phyloP scores from a whole-genome alignment of 306 rosid genomes.

The Prunus mongolica region DNA sequence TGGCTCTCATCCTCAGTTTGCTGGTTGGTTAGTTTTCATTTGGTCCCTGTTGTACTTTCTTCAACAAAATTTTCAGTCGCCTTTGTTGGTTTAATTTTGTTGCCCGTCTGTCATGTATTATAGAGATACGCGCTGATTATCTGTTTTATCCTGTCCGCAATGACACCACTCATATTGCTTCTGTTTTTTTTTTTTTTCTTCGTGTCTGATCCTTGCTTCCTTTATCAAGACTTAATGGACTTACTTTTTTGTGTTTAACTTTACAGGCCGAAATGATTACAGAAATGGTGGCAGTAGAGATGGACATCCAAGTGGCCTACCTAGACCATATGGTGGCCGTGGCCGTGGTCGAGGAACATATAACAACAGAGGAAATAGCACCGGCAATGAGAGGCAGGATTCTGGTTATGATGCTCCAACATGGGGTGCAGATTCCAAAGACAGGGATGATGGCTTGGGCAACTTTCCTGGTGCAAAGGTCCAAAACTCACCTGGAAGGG shows the following conservation, averaged over 20 bases:
- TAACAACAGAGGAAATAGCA: constrained; percentile 51
- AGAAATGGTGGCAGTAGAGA: constrained; percentile 57
- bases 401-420: constrained; percentile 46
- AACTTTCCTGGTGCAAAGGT: constrained; percentile 72
- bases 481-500: constrained; percentile 84
- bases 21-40: background rate
- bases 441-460: constrained; percentile 60
- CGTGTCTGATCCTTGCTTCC: background rate
- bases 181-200: background rate
- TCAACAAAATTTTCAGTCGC: background rate
- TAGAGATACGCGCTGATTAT: background rate
- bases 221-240: background rate
- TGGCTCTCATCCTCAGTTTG: background rate
- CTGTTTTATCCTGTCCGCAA: background rate
- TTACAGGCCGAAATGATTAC: constrained; percentile 55
- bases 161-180: background rate
- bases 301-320: constrained; percentile 89
- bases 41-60: background rate
- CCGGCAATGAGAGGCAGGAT: constrained; percentile 59
- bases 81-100: background rate
- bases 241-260: background rate
- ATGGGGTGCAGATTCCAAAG: constrained; percentile 73
- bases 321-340: constrained; percentile 65
- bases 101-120: background rate
- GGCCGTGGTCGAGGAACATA: constrained; percentile 78